Percentiles rank a stretch among this genome's conserved stretches.
Conservation (phyloP, 2,329 filamentous ascomycete genomes). For the Fonsecaea erecta region DNA sequence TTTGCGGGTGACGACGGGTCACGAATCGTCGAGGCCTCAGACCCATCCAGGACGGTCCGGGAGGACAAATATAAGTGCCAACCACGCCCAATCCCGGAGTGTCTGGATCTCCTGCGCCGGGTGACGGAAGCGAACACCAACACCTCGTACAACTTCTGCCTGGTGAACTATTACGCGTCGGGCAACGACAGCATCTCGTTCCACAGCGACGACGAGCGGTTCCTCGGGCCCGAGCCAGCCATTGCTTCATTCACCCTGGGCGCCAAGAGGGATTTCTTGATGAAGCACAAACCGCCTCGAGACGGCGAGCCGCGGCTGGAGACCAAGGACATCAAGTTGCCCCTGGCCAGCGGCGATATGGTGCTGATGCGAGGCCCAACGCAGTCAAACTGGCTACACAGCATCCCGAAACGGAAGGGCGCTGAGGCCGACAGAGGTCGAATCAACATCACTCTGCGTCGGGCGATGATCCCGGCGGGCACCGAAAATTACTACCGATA, state of each 20-base stretch:
- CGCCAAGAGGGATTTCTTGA: constrained; percentile 72
- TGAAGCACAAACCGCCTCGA: constrained; percentile 73
- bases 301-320: constrained; percentile 42
- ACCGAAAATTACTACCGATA: constrained; percentile 86
- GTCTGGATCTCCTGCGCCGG: constrained; percentile 66
- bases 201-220: constrained; percentile 80
- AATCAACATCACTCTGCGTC: constrained; percentile 79
- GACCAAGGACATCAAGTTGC: constrained; percentile 54
- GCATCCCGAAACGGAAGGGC: constrained; percentile 72
- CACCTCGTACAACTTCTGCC: constrained; percentile 75
- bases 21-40: constrained; percentile 26
- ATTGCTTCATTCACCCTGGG: constrained; percentile 79
- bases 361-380: constrained; percentile 75
- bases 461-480: constrained; percentile 70
- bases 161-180: constrained; percentile 83
- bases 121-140: constrained; percentile 69
- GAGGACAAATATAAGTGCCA: constrained; percentile 60
- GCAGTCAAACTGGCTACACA: constrained; percentile 78
- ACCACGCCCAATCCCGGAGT: constrained; percentile 73
- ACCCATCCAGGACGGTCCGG: constrained; percentile 45
- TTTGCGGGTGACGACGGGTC: constrained; percentile 51
- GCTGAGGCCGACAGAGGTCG: constrained; percentile 66
- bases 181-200: constrained; percentile 78
- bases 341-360: constrained; percentile 73
- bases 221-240: constrained; percentile 69